Evolutionary conservation across 2,329 filamentous ascomycete species (phyloP), one percentile per base, ranked within the genome.

Genomic region (Xylariaceae sp.): DNA sequence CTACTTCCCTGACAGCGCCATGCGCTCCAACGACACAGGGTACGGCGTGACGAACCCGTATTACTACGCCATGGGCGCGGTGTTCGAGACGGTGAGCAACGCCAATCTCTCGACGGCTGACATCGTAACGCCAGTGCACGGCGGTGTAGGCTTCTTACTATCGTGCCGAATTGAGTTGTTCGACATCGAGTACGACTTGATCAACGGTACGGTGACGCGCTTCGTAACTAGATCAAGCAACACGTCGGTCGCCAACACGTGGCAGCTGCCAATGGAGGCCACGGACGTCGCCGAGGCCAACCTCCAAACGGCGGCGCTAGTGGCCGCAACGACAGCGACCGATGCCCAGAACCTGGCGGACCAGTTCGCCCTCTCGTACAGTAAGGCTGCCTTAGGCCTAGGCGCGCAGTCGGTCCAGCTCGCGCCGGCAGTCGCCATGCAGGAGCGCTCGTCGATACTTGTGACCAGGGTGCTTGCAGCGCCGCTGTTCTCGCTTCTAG

Each of bases 281-380:
- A n/a, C 32, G 32, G 32, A 16, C 32, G 32, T 34, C 5, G 32
- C 32, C 6, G 32, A 34, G 32, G n/a, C 32, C 14, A 34, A 34
- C 32, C 32, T 34, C 6, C 32, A 34, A 16, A 34, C 32, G 6
- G 32, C 32, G 6, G 32, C 32, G 32, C 32, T 34, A 16, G 19
- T 34, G 6, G 32, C 32, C 32, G 32, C 14, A 16, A 34, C 32
- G 14, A 34, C 32, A 12, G 32, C 32, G 14, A 34, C 32, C 32
- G 19, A 16, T 16, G 32, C 6, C 14, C 32, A 34, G 32, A 16
- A 34, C 14, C 32, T 34, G 32, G 32, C 32, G 32, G 62, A 34
- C 14, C 32, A 34, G 14, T 34, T n/a, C 32, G 32, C 32, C 32
- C 14, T 34, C 14, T 34, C 32, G 14, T 34, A 34, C 32, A 34